Conservation (phyloP, 2,329 filamentous ascomycete species). For the Colletotrichum acutatum region DNA sequence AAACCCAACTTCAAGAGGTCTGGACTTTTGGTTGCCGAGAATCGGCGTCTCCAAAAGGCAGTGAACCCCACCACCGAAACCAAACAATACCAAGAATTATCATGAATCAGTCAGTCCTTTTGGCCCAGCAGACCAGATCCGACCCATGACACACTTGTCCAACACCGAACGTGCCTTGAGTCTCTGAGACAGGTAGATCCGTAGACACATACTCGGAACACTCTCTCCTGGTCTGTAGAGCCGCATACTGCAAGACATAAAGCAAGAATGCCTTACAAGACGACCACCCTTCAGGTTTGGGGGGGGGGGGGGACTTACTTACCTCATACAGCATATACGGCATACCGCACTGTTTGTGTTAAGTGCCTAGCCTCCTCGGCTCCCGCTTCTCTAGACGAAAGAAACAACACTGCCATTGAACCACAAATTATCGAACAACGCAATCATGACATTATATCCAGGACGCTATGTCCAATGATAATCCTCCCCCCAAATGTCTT, state of each 20-base stretch:
- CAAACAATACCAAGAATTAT: neutral
- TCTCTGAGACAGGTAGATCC: neutral
- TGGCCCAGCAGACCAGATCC: neutral
- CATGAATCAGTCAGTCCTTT: neutral
- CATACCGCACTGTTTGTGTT: too few relatives aligned
- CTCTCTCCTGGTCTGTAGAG: neutral
- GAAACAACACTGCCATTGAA: neutral
- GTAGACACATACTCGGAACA: neutral
- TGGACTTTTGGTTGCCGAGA: neutral
- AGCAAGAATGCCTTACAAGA: neutral
- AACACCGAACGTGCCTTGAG: neutral
- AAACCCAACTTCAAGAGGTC: neutral
- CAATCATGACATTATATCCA: neutral
- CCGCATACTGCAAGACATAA: neutral
- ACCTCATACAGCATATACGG: neutral
- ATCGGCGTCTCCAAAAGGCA: neutral
- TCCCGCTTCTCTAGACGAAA: neutral
- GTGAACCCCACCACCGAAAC: neutral
- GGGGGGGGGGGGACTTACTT: too few relatives aligned
- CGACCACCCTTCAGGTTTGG: neutral
- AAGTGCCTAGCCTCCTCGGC: too few relatives aligned
- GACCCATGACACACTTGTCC: neutral
- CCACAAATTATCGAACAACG: neutral
- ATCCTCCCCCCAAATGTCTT: neutral
- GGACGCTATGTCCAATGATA: neutral